Evolutionary conservation across 495 filamentous ascomycete species (phyloP), one percentile per base, ranked within the genome.

Genomic region (Chaetomium cochliodes): DNA sequence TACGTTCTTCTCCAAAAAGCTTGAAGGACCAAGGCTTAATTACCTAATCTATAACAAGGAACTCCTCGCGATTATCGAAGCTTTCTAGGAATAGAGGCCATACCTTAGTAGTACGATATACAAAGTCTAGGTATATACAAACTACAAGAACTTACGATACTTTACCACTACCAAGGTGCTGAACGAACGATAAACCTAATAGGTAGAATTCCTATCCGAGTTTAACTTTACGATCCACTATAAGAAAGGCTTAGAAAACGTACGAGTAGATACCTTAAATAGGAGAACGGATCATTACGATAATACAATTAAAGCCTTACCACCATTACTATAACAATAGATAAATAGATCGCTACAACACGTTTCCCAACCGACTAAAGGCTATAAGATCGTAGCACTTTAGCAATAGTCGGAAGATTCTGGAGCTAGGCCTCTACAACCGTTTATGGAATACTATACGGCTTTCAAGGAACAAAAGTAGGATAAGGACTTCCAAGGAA

Each of bases 181-280:
- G 22, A 76, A 70, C 51, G n/a, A 60, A 30, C 28, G 65, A 54
- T 55, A 77, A 66, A 69, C 65, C 4, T 0, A 56, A 44, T 77
- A 63, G 62, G 47, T 52, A 2, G 57, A 72, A 47, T 70, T 67
- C 51, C 59, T 80, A 3, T 65, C 49, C 0, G 2, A 61, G 25
- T 78, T 75, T 57, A 68, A 79, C 42, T 77, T 77, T 42, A 52
- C 49, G 11, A 73, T 76, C 55, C 30, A 62, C 25, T 72, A 77
- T 59, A 23, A 57, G 16, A 58, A 58, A 9, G 63, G 68, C 49
- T 41, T 28, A 58, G 30, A 70, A 49, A 55, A 65, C 9, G 20
- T 58, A 58, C 33, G 33, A 58, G 52, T 49, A 2, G 50, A 74
- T 54, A 58, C 28, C 16, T 51, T 67, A 8, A 65, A 37, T 25